Conservation (phyloP, 2,329 filamentous ascomycete species). For the Botrytis aclada region DNA sequence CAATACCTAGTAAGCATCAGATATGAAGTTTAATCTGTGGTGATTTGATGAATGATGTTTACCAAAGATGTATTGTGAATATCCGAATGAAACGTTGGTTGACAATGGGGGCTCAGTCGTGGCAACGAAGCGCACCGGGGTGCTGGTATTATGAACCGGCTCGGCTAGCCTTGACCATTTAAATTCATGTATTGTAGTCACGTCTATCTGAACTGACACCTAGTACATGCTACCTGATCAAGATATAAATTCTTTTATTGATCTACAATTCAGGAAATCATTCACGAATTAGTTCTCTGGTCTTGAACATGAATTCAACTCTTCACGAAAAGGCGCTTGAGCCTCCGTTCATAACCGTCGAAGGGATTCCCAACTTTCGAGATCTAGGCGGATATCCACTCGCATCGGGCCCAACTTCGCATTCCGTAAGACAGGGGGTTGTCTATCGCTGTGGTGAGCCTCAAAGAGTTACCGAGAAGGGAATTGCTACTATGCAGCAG, state of each 20-base stretch:
- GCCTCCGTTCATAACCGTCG: conserved; percentile 50
- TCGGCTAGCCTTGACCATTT: background rate
- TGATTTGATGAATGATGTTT: background rate
- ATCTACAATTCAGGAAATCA: background rate
- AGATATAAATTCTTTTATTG: background rate
- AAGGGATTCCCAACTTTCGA: conserved; percentile 65
- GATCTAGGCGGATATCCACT: conserved; percentile 61
- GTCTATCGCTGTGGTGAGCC: conserved; percentile 70
- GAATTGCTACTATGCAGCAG: conserved; percentile 48
- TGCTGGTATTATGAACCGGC: background rate
- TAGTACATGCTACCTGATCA: background rate
- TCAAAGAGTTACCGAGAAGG: conserved; percentile 52
- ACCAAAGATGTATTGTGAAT: background rate
- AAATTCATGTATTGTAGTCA: background rate
- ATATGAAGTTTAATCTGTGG: background rate
- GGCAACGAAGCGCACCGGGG: background rate
- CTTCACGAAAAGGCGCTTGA: conserved; percentile 27
- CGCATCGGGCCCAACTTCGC: conserved; percentile 33
- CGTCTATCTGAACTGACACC: background rate
- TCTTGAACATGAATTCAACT: conserved; percentile 22
- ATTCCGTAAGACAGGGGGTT: conserved; percentile 49
- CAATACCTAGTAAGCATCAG: background rate
- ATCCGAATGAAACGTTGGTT: background rate
- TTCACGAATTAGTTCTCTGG: background rate
- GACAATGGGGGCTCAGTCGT: background rate